These are phyloP conservation scores for Alternaria novae-zelandiae DNA, from an alignment of 2,329 filamentous ascomycete genomes.

Conservation along the genomic window DNA sequence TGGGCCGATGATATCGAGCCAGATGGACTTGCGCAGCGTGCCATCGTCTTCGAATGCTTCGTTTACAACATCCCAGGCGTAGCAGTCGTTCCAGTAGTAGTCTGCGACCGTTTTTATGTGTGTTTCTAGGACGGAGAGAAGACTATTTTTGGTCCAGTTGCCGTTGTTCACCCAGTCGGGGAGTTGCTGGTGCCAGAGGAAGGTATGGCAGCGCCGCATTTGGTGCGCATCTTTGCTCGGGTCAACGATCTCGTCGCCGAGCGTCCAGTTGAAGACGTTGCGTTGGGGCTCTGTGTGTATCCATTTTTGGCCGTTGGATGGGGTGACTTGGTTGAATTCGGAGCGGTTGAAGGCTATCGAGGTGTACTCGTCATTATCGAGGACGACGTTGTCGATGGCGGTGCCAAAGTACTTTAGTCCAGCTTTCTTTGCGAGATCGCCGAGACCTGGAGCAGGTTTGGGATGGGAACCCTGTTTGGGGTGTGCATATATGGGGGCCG, in stretches of 20 bases:
- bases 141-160: slow-evolving; percentile 65
- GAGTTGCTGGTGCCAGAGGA: slow-evolving; percentile 62
- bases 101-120: slow-evolving; percentile 66
- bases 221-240: slow-evolving; percentile 51
- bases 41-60: slow-evolving; percentile 67
- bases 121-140: slow-evolving; percentile 63
- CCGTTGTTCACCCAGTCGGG: slow-evolving; percentile 59
- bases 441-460: slow-evolving; percentile 47
- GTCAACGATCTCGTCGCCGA: slow-evolving; percentile 59
- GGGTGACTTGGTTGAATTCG: slow-evolving; percentile 70
- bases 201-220: slow-evolving; percentile 68
- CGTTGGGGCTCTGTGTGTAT: slow-evolving; percentile 65
- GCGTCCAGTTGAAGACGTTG: slow-evolving; percentile 63
- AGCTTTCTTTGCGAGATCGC: slow-evolving; percentile 62
- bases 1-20: slow-evolving; percentile 62
- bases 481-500: slow-evolving; percentile 7
- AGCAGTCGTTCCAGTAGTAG: slow-evolving; percentile 66
- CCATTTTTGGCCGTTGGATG: slow-evolving; percentile 71
- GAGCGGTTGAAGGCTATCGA: slow-evolving; percentile 60
- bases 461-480: background rate
- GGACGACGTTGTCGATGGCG: slow-evolving; percentile 61
- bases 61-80: slow-evolving; percentile 71
- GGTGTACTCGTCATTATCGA: slow-evolving; percentile 61
- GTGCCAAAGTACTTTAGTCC: slow-evolving; percentile 64
- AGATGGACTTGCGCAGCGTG: slow-evolving; percentile 60